Conservation (phyloP, 2,329 filamentous ascomycete species). For the Metarhizium humberi region DNA sequence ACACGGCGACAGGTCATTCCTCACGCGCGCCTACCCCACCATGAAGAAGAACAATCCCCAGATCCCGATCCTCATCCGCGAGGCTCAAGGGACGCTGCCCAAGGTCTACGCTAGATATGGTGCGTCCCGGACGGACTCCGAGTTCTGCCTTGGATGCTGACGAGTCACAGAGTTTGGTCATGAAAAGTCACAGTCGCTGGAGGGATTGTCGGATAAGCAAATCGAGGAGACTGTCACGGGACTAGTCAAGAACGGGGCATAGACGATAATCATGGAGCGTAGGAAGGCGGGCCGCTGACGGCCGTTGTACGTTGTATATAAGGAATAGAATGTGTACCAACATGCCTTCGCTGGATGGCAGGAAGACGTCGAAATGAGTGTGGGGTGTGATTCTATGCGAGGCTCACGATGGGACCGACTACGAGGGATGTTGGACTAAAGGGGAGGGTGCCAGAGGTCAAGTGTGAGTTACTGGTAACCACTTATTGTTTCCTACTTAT, state of each 20-base stretch:
- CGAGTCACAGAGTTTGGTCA: slow-evolving; percentile 38
- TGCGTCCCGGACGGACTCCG: slow-evolving; percentile 26
- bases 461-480: too few relatives aligned
- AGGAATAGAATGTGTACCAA: neutral
- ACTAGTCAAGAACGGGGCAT: slow-evolving; percentile 34
- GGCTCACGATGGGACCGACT: neutral
- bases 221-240: slow-evolving; percentile 49
- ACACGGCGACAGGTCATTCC: slow-evolving; percentile 60
- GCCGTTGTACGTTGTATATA: neutral
- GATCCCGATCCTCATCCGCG: slow-evolving; percentile 88
- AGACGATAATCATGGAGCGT: neutral
- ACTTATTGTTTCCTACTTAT: too few relatives aligned
- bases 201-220: slow-evolving; percentile 51
- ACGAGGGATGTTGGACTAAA: neutral
- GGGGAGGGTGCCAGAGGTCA: too few relatives aligned
- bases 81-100: slow-evolving; percentile 76
- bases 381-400: neutral
- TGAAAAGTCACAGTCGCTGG: slow-evolving; percentile 48
- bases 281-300: neutral
- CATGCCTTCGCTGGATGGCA: neutral
- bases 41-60: slow-evolving; percentile 99
- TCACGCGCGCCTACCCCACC: slow-evolving; percentile 84
- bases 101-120: slow-evolving; percentile 90
- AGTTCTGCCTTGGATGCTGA: neutral
- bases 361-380: neutral